Conservation (phyloP, 768 basidiomycete genomes). For the Russula abietina region DNA sequence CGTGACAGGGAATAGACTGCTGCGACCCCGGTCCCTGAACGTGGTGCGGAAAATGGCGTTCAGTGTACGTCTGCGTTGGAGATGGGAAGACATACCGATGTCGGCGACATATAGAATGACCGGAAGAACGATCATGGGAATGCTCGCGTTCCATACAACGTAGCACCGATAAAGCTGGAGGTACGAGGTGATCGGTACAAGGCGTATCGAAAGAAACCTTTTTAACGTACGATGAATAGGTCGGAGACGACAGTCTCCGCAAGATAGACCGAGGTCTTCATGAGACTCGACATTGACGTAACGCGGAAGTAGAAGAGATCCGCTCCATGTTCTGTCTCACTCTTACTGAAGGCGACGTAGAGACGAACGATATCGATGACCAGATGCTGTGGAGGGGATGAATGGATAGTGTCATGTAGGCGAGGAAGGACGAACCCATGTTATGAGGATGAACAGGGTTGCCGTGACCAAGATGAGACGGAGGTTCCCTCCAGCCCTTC, state of each 20-base stretch:
- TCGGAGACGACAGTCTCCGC: conserved; percentile 19
- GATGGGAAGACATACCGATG: conserved; percentile 1
- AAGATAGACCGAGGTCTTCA: conserved; percentile 21
- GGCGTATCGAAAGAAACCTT: background rate
- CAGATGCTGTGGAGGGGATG: conserved; percentile 7
- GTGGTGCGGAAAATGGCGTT: background rate
- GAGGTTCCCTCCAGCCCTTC: conserved; percentile 10
- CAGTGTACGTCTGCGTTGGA: background rate
- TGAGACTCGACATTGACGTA: conserved; percentile 3
- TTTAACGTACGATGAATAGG: conserved; percentile 19
- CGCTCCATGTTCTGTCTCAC: background rate
- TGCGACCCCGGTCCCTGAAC: conserved; percentile 13
- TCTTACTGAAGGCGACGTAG: background rate
- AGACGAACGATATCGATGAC: conserved; percentile 11
- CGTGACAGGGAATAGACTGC: conserved; percentile 14
- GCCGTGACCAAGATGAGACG: conserved; percentile 14
- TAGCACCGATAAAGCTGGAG: conserved; percentile 22
- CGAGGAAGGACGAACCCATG: conserved; percentile 11
- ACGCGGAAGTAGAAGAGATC: conserved; percentile 1
- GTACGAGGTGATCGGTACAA: background rate
- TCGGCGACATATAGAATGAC: conserved; percentile 20
- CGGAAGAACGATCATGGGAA: conserved; percentile 4
- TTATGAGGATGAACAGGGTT: conserved; percentile 16
- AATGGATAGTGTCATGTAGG: background rate
- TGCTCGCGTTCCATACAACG: conserved; percentile 19